Evolutionary conservation across 306 rosid species (phyloP), one percentile per base, ranked within the genome.

Genomic region (Senna tora): DNA sequence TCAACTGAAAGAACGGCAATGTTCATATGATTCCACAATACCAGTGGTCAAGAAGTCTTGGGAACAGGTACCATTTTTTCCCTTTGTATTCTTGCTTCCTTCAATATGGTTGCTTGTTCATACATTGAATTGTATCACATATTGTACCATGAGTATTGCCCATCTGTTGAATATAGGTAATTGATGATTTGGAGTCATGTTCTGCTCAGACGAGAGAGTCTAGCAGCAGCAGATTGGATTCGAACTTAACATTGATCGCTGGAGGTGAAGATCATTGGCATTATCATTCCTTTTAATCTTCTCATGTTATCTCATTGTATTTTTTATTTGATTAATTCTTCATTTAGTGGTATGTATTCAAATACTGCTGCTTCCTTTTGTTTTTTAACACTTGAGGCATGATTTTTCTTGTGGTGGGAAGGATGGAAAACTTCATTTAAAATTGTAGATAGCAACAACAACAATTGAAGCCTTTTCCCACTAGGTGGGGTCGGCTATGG

Each of bases 21-120:
- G 77, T 69, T 89, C 97, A 20, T 75, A 84, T 81, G 93, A 79
- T 75, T 75, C 88, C 43, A 79, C 86, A 50, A 74, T 88, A 75
- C 39, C 78, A 0, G 91, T 83, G 69, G 96, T 87, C 75, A 85
- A 83, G 81, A 91, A 82, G 76, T 85, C 92, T 55, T 85, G 90
- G 96, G 84, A 87, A 67, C 75, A 88, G 96, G 99, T 91, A 78
- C 36, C 59, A 16, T 73, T 47, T 19, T 19, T 25, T 42, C 41
- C 71, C 53, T 14, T 52, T 80, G 15, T 13, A 50, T 76, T 75
- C 43, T 56, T 21, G 71, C 74, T 34, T 19, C 69, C 73, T 73
- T 45, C 12, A 19, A 67, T 71, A 51, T 49, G 53, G 42, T 62
- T 49, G 13, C 12, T 21, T 39, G 6, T 80, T 57, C 17, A 51